A percentile compares a stretch with the other conserved stretches of the same genome.
Conservation (phyloP, 148 eudicot genomes). For the Rhododendron simsii region DNA sequence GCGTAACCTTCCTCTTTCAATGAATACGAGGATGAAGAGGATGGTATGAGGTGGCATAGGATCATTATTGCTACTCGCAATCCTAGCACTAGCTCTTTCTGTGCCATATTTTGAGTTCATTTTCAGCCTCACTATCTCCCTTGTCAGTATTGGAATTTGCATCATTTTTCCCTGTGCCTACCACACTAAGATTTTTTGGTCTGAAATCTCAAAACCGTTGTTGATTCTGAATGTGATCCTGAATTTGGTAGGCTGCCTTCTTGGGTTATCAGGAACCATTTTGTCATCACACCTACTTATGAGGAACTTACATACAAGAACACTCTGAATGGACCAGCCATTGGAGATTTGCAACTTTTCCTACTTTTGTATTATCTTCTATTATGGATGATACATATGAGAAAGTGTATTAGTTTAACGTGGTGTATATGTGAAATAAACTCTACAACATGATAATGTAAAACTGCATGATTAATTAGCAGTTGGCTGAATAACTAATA, state of each 20-base stretch:
- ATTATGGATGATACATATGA: background rate
- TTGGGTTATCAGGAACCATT: constrained; percentile 49
- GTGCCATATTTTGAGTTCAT: constrained; percentile 76
- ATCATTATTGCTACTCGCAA: constrained; percentile 46
- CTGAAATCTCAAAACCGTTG: constrained; percentile 27
- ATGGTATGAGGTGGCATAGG: constrained; percentile 50
- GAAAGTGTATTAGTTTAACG: background rate
- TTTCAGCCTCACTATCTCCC: constrained; percentile 71
- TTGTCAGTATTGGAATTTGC: constrained; percentile 56
- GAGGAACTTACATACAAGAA: constrained; percentile 20
- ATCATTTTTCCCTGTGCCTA: constrained; percentile 59
- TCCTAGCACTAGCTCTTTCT: constrained; percentile 50
- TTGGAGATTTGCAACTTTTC: background rate
- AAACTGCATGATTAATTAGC: too few relatives aligned
- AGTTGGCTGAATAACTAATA: too few relatives aligned
- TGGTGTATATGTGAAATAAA: background rate
- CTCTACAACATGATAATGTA: too few relatives aligned
- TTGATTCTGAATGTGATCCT: constrained; percentile 36
- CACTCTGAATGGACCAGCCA: background rate
- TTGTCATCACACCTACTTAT: constrained; percentile 44
- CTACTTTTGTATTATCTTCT: background rate
- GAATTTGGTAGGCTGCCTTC: constrained; percentile 29
- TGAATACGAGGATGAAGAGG: constrained; percentile 42
- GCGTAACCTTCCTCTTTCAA: constrained; percentile 36
- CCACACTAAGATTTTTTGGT: constrained; percentile 52